Conservation (phyloP, 2,329 filamentous ascomycete species). For the Geosmithia flava region DNA sequence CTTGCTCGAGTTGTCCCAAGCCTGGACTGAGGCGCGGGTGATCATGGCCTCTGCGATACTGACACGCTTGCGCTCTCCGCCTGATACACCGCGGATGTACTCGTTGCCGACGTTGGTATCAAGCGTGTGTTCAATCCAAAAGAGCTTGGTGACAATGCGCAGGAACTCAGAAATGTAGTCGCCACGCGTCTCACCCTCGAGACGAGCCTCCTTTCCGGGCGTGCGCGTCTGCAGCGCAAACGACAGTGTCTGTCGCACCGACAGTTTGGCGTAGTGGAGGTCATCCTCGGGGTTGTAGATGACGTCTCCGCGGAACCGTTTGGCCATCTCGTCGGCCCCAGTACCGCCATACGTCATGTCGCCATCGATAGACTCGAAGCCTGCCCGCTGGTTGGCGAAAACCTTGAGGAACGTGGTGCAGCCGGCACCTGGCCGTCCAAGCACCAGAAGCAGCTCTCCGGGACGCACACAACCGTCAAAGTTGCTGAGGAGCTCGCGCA, state of each 20-base stretch:
- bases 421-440: slow-evolving; percentile 54
- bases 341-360: slow-evolving; percentile 50
- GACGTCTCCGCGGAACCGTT: slow-evolving; percentile 46
- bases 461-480: slow-evolving; percentile 58
- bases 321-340: slow-evolving; percentile 29
- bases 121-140: slow-evolving; percentile 59
- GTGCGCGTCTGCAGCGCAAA: slow-evolving; percentile 57
- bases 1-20: slow-evolving; percentile 64
- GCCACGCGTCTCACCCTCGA: slow-evolving; percentile 46
- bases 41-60: slow-evolving; percentile 59
- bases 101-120: slow-evolving; percentile 60
- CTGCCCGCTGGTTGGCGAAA: slow-evolving; percentile 56
- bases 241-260: slow-evolving; percentile 51
- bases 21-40: slow-evolving; percentile 48
- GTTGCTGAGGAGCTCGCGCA: slow-evolving; percentile 52
- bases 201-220: slow-evolving; percentile 32
- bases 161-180: slow-evolving; percentile 41
- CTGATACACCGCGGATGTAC: slow-evolving; percentile 48
- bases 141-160: slow-evolving; percentile 53
- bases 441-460: slow-evolving; percentile 56
- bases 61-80: slow-evolving; percentile 61
- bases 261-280: slow-evolving; percentile 57
- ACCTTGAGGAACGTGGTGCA: slow-evolving; percentile 62
- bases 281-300: slow-evolving; percentile 59
- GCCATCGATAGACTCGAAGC: slow-evolving; percentile 52